Base-by-base conservation (phyloP, 768 basidiomycete genomes). In the Xerocomus spinulosus region DNA sequence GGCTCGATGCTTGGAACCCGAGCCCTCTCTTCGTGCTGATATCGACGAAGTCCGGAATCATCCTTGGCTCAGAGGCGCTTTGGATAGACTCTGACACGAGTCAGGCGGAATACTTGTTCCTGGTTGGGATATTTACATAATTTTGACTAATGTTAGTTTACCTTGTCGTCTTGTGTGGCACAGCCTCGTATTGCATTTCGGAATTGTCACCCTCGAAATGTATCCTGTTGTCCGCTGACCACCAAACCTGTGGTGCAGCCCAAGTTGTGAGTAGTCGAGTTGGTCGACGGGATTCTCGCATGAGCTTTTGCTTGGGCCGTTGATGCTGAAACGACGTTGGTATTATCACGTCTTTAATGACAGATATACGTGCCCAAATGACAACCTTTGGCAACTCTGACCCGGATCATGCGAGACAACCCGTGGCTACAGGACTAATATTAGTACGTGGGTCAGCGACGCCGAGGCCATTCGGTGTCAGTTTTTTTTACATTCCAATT, bases 21-120 rank as follows among this genome's bases (percentile, higher is more conserved):
- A 96, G 59, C 92, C 91, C 2, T 70, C 78, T 52, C 78, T 82
- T 49, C 79, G 95, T 40, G 86, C 87, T 25, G 86, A 85, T 33
- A 91, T 97, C 44, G 69, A 73, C 41, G 85, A 94, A 66, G 83
- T 99, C 32, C 80, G 82, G 41, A 70, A 66, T n/a, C 89, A 95
- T 68, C 77, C 75, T n/a, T 98, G 95, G 93, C 74, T 96, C 39
- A 58, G 63, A 37, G 51, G 55, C 8, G 51, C 64, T 24, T 43
- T 51, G 44, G 51, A 62, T 36, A 59, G 50, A 30, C 25, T 46
- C 13, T 68, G 49, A 60, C 35, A 23, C 23, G 9, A 34, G 23
- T 42, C 40, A 1, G 48, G 49, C 20, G 51, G n/a, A n/a, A 51
- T 42, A 58, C 51, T 42, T 40, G 1, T 50, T 46, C 20, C 28